Evolutionary conservation across 2,329 filamentous ascomycete species (phyloP).

Genomic region (Ophiostoma ips): DNA sequence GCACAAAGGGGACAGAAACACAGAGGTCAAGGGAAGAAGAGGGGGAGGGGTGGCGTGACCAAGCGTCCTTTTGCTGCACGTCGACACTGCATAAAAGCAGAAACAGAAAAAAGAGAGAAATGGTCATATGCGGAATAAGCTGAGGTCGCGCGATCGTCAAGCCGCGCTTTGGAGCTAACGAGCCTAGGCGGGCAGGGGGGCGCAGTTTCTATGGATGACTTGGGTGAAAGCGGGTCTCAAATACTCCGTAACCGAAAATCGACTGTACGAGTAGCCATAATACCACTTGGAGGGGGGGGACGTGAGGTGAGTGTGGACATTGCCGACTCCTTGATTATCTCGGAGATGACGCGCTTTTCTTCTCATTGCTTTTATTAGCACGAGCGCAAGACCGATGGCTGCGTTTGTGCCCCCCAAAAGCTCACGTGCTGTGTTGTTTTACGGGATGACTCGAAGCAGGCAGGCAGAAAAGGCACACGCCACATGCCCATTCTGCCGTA

Average conservation of each 20-base stretch:
- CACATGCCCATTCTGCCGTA: not conserved
- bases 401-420: too few species aligned
- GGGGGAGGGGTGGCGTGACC: not conserved
- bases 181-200: constrained; percentile 3
- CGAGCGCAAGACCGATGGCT: too few species aligned
- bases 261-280: too few species aligned
- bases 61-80: not conserved
- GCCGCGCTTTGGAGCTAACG: constrained; percentile 7
- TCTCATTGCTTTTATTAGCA: too few species aligned
- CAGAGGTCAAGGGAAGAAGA: not conserved
- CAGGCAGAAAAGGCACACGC: not conserved
- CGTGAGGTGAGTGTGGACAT: too few species aligned
- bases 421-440: too few species aligned
- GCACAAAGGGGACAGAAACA: not conserved
- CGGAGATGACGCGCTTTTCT: too few species aligned
- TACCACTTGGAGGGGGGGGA: not conserved
- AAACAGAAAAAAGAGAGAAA: too few species aligned
- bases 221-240: constrained; percentile 5
- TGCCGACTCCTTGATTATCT: too few species aligned
- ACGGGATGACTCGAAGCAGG: not conserved
- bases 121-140: too few species aligned
- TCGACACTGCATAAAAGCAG: too few species aligned
- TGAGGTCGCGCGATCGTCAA: constrained; percentile 12
- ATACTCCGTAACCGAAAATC: not conserved
- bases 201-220: constrained; percentile 3